A percentile compares a stretch with the other conserved stretches of the same genome.
phyloP scores from a whole-genome alignment of 352 stramenopile genomes.

The Phytophthora europaea region DNA sequence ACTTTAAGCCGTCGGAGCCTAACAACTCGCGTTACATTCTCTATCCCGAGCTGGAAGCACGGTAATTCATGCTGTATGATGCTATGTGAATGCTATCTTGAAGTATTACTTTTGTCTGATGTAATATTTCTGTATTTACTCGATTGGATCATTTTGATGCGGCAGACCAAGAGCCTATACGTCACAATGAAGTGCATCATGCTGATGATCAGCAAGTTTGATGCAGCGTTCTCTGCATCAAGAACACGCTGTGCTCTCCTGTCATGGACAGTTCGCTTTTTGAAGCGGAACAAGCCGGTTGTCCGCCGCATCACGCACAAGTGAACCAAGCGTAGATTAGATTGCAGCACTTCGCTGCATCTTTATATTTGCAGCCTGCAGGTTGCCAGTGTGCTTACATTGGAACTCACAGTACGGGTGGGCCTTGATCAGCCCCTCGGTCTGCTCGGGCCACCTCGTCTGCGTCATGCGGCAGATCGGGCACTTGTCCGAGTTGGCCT shows the following conservation, averaged over 20 bases:
- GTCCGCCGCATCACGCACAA: slow-evolving; percentile 17
- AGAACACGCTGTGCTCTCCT: neutral
- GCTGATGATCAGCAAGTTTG: slow-evolving; percentile 12
- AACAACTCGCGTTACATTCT: neutral
- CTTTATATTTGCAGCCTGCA: too few species aligned
- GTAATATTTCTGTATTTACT: slow-evolving; percentile 1
- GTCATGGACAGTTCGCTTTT: slow-evolving; percentile 8
- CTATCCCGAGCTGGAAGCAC: slow-evolving; percentile 1
- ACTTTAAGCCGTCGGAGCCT: neutral
- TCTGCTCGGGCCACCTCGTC: slow-evolving; percentile 88
- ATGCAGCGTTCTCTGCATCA: neutral
- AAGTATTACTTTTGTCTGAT: neutral
- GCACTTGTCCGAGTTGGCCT: slow-evolving; percentile 90
- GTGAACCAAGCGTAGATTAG: neutral
- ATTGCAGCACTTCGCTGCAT: too few species aligned
- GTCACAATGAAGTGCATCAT: slow-evolving; percentile 17
- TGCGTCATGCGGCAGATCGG: slow-evolving; percentile 90
- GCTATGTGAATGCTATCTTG: slow-evolving; percentile 1
- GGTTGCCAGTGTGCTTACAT: too few species aligned
- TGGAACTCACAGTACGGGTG: slow-evolving; percentile 77
- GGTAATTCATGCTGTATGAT: neutral
- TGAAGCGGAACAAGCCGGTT: slow-evolving; percentile 9
- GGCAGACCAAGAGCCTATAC: neutral
- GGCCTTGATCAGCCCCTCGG: slow-evolving; percentile 84
- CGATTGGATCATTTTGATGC: slow-evolving; percentile 9